Evolutionary conservation across 345 rosid species (phyloP), one percentile per base, ranked within the genome.

Genomic region (Citrus glauca): DNA sequence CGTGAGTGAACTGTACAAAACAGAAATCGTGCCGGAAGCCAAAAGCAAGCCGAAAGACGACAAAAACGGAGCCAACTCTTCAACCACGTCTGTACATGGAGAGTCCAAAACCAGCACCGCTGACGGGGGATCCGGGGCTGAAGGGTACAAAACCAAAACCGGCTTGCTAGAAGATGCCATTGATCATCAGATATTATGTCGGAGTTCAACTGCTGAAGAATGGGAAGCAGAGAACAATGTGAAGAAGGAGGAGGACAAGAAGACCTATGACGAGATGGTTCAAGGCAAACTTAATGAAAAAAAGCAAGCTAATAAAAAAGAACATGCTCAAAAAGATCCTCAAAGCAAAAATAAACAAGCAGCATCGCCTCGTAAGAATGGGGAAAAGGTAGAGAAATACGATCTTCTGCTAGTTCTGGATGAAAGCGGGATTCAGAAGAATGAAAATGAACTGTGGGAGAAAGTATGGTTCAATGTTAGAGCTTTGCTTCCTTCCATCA

Each of bases 331-430:
- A 42, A 42, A 14, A 9, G 13, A 42, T 2, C 1, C 4, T 42
- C 13, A 75, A 30, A 1, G 19, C n/a, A 66, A 65, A 14, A 2
- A 2, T 42, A 42, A 13, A 45, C 50, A 45, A 10, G 17, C 50
- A 45, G 7, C 55, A 9, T 20, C 48, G 53, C 80, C 65, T n/a
- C 17, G 50, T 45, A 45, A 45, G 50, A 45, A 45, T 45, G 50
- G 17, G 17, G 0, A 13, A 45, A 45, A 13, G 17, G 3, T 2
- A 11, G 5, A 11, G 1, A 16, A 32, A 19, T 10, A 68, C 5
- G 80, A 56, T 71, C 75, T 90, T 82, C 53, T 90, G 11, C 71
- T 89, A 37, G 82, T 89, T 76, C 76, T 89, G 77, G 90, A 88
- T 50, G 90, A 81, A 67, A 85, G 83, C 69, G 80, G 78, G 32